Base-by-base conservation (phyloP, 345 rosid genomes). In the Eucalyptus cladocalyx region DNA sequence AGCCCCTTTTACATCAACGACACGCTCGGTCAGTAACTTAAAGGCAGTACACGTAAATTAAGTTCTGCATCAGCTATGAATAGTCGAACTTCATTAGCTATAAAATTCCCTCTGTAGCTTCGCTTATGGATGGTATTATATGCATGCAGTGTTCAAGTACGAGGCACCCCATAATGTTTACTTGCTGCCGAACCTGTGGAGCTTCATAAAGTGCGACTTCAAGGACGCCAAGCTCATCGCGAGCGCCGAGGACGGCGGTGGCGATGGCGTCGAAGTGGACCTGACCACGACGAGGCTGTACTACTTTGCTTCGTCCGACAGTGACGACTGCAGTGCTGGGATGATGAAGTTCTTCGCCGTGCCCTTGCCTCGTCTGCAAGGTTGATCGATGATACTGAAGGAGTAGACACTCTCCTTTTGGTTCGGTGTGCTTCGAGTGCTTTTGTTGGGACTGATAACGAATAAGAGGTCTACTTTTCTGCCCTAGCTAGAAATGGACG, bases 1-100 rank as follows among this genome's bases (percentile, higher is more conserved):
- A 54, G 86, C 54, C 90, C 92, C 89, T 89, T 89, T 42, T 89
- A 60, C 86, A 53, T 91, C 50, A 85, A 89, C 40, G 92, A 91
- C 65, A 87, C 80, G 18, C 87, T 91, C 11, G 88, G 90, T 91
- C 19, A 50, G 88, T 87, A 87, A 30, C 40, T 24, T 76, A 21
- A 76, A 40, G 47, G 43, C 13, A 21, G 85, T 21, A 4, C 16
- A 76, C 26, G 43, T 23, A 37, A 37, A 21, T 21, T 40, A 11
- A 21, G 85, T 76, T 37, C 47, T 23, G 37, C 81, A 0, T 72
- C 9, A 37, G 45, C 37, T 32, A 69, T 17, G 80, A 72, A 19
- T 3, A 37, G 12, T 19, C 45, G 5, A 72, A 10, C 26, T 72
- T 53, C 58, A 19, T 53, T 53, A 19, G 58, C 58, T 53, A 4